Percentiles rank a stretch among this genome's conserved stretches.
Evolutionary conservation across 129 eudicot genomes (phyloP).

Genomic region (Flaveria bidentis): DNA sequence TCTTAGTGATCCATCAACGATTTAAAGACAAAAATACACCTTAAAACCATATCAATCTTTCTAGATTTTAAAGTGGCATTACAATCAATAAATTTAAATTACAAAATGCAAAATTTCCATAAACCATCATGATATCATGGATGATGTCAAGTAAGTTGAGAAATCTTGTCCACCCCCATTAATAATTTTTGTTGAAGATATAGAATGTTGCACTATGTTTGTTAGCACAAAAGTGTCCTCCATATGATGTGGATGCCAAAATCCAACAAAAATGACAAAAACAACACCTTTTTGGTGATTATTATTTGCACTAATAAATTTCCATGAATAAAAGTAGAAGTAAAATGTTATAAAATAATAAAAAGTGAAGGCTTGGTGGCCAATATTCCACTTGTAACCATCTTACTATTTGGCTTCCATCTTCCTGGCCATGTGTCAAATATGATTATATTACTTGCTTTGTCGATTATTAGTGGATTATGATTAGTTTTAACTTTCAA

Average conservation of each 20-base stretch:
- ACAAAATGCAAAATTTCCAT: neutral
- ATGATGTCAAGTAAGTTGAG: slow-evolving; percentile 36
- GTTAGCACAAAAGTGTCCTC: slow-evolving; percentile 15
- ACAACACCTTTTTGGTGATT: slow-evolving; percentile 22
- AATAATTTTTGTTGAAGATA: slow-evolving; percentile 23
- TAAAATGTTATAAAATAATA: slow-evolving; percentile 16
- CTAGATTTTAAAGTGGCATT: neutral
- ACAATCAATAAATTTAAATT: neutral
- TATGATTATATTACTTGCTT: slow-evolving; percentile 29
- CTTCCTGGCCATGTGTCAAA: slow-evolving; percentile 27
- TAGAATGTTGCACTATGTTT: slow-evolving; percentile 24
- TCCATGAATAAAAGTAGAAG: slow-evolving; percentile 26
- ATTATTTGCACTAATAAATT: slow-evolving; percentile 29
- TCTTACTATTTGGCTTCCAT: slow-evolving; percentile 30
- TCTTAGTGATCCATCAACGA: neutral
- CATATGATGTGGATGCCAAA: slow-evolving; percentile 42
- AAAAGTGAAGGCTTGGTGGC: slow-evolving; percentile 34
- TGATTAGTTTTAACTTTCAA: neutral
- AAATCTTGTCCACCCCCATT: slow-evolving; percentile 31
- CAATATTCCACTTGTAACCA: slow-evolving; percentile 35
- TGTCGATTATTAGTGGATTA: slow-evolving; percentile 22
- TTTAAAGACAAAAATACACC: neutral
- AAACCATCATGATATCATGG: slow-evolving; percentile 13
- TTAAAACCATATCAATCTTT: neutral
- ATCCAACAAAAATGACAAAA: slow-evolving; percentile 27